phyloP scores from a whole-genome alignment of 352 stramenopile species.

The Pythium folliculosum region DNA sequence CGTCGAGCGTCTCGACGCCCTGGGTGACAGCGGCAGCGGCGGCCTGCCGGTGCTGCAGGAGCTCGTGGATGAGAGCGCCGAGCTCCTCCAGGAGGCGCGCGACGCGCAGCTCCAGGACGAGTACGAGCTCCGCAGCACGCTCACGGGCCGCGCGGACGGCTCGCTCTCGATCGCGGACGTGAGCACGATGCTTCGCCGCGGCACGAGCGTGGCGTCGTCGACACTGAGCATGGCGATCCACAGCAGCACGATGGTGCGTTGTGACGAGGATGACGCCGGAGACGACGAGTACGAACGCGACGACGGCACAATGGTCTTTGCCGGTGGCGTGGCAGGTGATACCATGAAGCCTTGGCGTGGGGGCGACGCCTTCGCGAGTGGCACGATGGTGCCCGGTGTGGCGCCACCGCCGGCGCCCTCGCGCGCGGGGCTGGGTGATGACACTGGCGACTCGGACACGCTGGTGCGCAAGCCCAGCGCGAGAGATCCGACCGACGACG shows the following conservation, averaged over 20 bases:
- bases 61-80: slow-evolving; percentile 68
- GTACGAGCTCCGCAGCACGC: slow-evolving; percentile 47
- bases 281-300: not conserved
- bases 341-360: slow-evolving; percentile 12
- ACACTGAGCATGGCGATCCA: not conserved
- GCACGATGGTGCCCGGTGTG: slow-evolving; percentile 40
- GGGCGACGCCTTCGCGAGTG: not conserved
- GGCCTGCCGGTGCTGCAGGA: slow-evolving; percentile 68
- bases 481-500: slow-evolving; percentile 17
- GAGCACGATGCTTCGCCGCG: slow-evolving; percentile 57
- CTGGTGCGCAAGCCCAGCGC: slow-evolving; percentile 16
- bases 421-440: not conserved
- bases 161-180: slow-evolving; percentile 65
- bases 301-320: slow-evolving; percentile 20
- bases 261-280: not conserved
- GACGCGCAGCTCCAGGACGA: slow-evolving; percentile 55
- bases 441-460: slow-evolving; percentile 23
- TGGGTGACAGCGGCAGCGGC: slow-evolving; percentile 19
- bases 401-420: slow-evolving; percentile 24
- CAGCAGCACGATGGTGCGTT: slow-evolving; percentile 44
- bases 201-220: slow-evolving; percentile 2
- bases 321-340: slow-evolving; percentile 7
- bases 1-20: slow-evolving; percentile 39
- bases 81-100: slow-evolving; percentile 58
- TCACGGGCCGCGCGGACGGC: slow-evolving; percentile 56